Conservation (phyloP, 139 green algal genomes). For the Zygnema circumcarinatum region DNA sequence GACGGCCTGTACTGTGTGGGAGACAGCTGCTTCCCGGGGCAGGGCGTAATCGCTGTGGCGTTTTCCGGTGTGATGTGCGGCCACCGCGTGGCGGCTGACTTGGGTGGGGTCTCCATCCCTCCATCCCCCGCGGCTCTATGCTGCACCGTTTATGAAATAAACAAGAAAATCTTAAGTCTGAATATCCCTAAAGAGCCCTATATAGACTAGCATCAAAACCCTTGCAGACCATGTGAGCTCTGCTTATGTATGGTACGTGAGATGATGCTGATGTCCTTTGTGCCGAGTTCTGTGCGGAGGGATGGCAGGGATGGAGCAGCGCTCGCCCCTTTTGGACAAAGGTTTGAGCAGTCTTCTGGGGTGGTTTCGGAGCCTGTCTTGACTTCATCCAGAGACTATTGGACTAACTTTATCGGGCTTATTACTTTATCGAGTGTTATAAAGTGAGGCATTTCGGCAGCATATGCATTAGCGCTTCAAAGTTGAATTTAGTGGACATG, state of each 20-base stretch:
- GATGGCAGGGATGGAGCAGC: slow-evolving; percentile 31
- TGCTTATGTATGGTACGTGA: neutral
- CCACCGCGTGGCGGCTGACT: slow-evolving; percentile 79
- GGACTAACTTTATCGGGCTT: too few species aligned
- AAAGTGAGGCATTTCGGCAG: too few species aligned
- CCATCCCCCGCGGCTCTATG: neutral
- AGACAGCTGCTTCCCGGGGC: slow-evolving; percentile 93
- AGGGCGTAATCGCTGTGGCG: slow-evolving; percentile 93
- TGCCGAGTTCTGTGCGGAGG: neutral
- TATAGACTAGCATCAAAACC: too few species aligned
- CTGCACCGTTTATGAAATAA: neutral
- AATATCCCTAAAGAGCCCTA: too few species aligned
- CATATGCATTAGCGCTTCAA: too few species aligned
- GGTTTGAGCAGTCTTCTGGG: slow-evolving; percentile 5
- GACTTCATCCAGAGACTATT: too few species aligned
- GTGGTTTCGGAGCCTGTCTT: slow-evolving; percentile 35
- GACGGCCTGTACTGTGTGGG: slow-evolving; percentile 93
- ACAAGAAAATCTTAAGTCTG: too few species aligned
- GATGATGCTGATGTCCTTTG: slow-evolving; percentile 7
- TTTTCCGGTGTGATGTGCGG: slow-evolving; percentile 93
- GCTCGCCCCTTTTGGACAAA: slow-evolving; percentile 29
- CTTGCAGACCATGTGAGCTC: too few species aligned
- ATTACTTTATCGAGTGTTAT: too few species aligned
- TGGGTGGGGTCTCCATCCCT: slow-evolving; percentile 25
- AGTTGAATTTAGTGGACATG: too few species aligned